Evolutionary conservation across 306 rosid species (phyloP).

Genomic region (Adenanthera pavonina): DNA sequence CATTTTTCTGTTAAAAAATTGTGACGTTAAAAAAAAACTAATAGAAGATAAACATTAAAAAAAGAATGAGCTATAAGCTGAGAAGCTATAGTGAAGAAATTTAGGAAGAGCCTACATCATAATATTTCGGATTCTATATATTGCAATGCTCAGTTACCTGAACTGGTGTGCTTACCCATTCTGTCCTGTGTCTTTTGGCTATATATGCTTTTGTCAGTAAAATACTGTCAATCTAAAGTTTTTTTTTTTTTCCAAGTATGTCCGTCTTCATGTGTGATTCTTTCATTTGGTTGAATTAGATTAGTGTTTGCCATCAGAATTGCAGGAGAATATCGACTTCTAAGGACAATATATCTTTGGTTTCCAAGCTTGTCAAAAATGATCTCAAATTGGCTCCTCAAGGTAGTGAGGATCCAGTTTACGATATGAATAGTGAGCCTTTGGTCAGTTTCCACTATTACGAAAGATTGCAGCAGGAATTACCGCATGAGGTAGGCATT

Average conservation of each 20-base stretch:
- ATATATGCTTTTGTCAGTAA: slow-evolving; percentile 28
- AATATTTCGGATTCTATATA: slow-evolving; percentile 21
- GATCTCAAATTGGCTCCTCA: slow-evolving; percentile 67
- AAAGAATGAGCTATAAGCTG: slow-evolving; percentile 25
- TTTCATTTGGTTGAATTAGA: slow-evolving; percentile 36
- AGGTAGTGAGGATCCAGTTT: slow-evolving; percentile 54
- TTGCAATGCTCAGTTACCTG: slow-evolving; percentile 29
- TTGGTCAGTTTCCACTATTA: slow-evolving; percentile 74
- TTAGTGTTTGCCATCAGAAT: slow-evolving; percentile 57
- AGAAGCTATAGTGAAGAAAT: slow-evolving; percentile 7
- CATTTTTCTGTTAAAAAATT: neutral
- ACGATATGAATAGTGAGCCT: slow-evolving; percentile 65
- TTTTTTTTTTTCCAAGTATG: slow-evolving; percentile 10
- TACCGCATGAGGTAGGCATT: slow-evolving; percentile 58
- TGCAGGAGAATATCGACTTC: slow-evolving; percentile 47
- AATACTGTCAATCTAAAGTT: slow-evolving; percentile 25
- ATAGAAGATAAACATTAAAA: neutral
- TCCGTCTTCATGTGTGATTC: slow-evolving; percentile 2
- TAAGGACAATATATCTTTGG: slow-evolving; percentile 55
- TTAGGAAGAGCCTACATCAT: neutral
- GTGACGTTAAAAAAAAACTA: neutral
- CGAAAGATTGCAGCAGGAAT: slow-evolving; percentile 80
- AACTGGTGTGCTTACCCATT: slow-evolving; percentile 24
- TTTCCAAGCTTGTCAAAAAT: slow-evolving; percentile 44
- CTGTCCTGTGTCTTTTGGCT: slow-evolving; percentile 22